phyloP scores from a whole-genome alignment of 2,329 filamentous ascomycete species.

The Pezicula carpinea region DNA sequence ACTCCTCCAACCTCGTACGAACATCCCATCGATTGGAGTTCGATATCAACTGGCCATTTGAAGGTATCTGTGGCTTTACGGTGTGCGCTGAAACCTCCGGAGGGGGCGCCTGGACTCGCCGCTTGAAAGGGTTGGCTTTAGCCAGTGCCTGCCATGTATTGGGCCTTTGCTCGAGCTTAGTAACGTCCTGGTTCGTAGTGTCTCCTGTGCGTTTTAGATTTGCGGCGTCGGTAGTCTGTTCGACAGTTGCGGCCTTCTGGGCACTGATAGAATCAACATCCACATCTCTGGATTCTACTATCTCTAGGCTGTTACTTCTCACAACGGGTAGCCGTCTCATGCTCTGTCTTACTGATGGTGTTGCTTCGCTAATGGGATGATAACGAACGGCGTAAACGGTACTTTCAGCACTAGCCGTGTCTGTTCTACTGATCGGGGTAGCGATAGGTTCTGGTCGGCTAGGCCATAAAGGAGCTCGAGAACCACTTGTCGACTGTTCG shows the following conservation, averaged over 20 bases:
- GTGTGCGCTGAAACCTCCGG: constrained; percentile 27
- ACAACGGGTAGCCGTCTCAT: constrained; percentile 6
- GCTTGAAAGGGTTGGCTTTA: constrained; percentile 24
- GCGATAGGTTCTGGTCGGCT: constrained; percentile 48
- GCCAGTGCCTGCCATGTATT: constrained; percentile 18
- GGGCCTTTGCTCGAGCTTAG: neutral
- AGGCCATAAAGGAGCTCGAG: constrained; percentile 40
- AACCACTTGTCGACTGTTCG: constrained; percentile 9
- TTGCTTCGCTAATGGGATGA: constrained; percentile 45
- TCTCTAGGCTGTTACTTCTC: constrained; percentile 22
- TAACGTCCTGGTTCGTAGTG: constrained; percentile 10
- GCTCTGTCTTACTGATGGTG: constrained; percentile 12
- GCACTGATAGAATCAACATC: constrained; percentile 18
- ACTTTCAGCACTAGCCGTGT: constrained; percentile 59
- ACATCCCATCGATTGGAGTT: constrained; percentile 47
- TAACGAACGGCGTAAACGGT: constrained; percentile 61
- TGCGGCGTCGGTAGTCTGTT: constrained; percentile 14
- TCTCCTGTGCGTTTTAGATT: constrained; percentile 8
- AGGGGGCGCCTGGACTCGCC: constrained; percentile 22
- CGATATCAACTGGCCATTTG: constrained; percentile 13
- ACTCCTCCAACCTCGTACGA: constrained; percentile 52
- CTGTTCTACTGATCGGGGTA: constrained; percentile 56
- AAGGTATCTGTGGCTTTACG: constrained; percentile 11
- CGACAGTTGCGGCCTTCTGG: constrained; percentile 19
- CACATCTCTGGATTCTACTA: constrained; percentile 7